A percentile compares a stretch with the other conserved stretches of the same genome.
Conservation (phyloP, 495 filamentous ascomycete species). For the Aspergillus sclerotioniger region DNA sequence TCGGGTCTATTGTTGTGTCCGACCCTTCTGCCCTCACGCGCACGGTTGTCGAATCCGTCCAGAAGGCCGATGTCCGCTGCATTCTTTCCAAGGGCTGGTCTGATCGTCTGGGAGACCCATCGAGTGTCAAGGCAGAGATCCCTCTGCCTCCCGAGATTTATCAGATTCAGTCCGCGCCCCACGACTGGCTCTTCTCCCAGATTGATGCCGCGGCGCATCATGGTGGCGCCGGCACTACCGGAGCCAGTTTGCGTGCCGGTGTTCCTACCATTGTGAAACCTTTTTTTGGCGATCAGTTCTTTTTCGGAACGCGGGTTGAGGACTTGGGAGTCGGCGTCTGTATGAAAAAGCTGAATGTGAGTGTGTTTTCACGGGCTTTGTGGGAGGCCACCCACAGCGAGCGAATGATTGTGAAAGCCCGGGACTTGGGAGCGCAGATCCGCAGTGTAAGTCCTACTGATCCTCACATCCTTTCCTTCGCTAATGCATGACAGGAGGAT, state of each 20-base stretch:
- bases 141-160: constrained; percentile 76
- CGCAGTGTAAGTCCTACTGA: constrained; percentile 61
- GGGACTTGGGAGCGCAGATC: constrained; percentile 78
- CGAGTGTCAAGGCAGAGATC: constrained; percentile 61
- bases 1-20: constrained; percentile 93
- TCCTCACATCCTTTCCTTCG: neutral
- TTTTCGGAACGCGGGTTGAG: constrained; percentile 86
- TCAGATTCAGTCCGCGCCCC: constrained; percentile 86
- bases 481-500: constrained; percentile 61
- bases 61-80: constrained; percentile 90
- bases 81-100: constrained; percentile 99
- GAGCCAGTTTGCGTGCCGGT: constrained; percentile 87
- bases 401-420: constrained; percentile 85
- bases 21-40: constrained; percentile 84
- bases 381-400: constrained; percentile 88
- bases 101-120: constrained; percentile 70
- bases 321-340: constrained; percentile 90
- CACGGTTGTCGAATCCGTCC: constrained; percentile 84
- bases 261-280: constrained; percentile 94
- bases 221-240: constrained; percentile 92
- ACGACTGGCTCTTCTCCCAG: constrained; percentile 94
- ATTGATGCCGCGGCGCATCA: constrained; percentile 95
- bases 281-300: constrained; percentile 98
- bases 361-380: constrained; percentile 76
- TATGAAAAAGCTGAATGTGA: constrained; percentile 83